Evolutionary conservation across 202 grass and related monocot species (phyloP), one percentile per base, ranked within the genome.

Genomic region (Setaria italica): DNA sequence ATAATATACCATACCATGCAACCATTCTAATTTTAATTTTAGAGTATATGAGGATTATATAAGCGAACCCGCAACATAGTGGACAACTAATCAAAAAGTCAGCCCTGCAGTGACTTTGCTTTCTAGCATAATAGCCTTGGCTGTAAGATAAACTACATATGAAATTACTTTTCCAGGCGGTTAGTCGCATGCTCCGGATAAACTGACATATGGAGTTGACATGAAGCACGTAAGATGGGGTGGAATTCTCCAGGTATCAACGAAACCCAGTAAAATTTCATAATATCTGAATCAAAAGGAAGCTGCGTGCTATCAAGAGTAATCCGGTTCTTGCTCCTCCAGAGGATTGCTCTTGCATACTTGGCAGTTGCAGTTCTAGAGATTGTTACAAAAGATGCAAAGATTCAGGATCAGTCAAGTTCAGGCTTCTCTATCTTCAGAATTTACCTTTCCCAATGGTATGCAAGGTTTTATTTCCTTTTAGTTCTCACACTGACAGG

Each of bases 281-380:
- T 35, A 16, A 17, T 68, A 0, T 16, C 43, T 54, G 30, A 62
- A 60, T 37, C 77, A 16, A 9, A 29, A 4, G 15, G n/a, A 32
- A 3, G 62, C 0, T 62, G 19, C 19, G 35, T n/a, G 11, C 7
- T 49, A 16, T 33, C 30, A 5, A 6, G 17, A 54, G 0, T 80
- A 41, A 62, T 62, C 35, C 49, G 25, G 4, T 78, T 6, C 20
- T 55, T 78, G 17, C 11, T 76, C 47, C 9, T 80, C 0, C 82
- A 99, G 90, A 91, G 91, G 75, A 95, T 99, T 63, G 88, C 91
- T 73, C 90, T 99, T 87, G 96, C 96, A 10, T 96, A 94, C 56
- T 80, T 99, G 81, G 87, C 94, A 19, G 90, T 94, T 63, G 85
- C 91, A 41, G 55, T 95, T 46, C 70, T 99, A 29, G 93, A 95